phyloP scores from a whole-genome alignment of 1,139 yeast species.

The Suhomyces taliae region DNA sequence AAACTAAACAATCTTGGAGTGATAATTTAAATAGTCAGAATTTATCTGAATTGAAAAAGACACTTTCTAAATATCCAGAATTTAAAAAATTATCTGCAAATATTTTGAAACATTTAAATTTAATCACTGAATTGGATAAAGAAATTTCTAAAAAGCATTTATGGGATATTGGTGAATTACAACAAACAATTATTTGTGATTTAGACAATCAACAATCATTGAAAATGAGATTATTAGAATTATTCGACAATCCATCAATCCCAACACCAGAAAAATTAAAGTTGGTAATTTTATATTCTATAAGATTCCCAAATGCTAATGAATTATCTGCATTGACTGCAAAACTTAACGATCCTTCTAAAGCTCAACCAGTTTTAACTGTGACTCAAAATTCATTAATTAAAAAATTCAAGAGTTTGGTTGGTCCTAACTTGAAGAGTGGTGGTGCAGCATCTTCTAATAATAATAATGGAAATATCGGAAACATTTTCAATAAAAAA shows the following conservation, averaged over 20 bases:
- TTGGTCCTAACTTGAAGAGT: slow-evolving; percentile 7
- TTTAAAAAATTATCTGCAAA: slow-evolving; percentile 83
- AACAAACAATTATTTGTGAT: slow-evolving; percentile 78
- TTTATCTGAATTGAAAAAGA: slow-evolving; percentile 83
- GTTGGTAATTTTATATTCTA: slow-evolving; percentile 68
- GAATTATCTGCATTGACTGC: slow-evolving; percentile 26
- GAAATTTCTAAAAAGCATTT: slow-evolving; percentile 60
- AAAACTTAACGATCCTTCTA: slow-evolving; percentile 30
- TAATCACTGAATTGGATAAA: slow-evolving; percentile 81
- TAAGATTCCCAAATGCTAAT: slow-evolving; percentile 50
- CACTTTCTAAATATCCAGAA: slow-evolving; percentile 91
- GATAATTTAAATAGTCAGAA: slow-evolving; percentile 62
- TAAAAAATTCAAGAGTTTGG: slow-evolving; percentile 28
- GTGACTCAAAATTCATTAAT: slow-evolving; percentile 34
- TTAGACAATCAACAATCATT: slow-evolving; percentile 36
- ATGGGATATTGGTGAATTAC: slow-evolving; percentile 87
- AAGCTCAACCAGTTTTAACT: slow-evolving; percentile 34
- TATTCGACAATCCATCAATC: slow-evolving; percentile 26
- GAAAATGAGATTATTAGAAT: slow-evolving; percentile 25
- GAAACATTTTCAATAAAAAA: slow-evolving; percentile 27
- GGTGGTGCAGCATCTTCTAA: neutral
- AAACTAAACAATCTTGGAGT: slow-evolving; percentile 68
- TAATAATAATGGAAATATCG: slow-evolving; percentile 21
- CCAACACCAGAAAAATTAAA: slow-evolving; percentile 38
- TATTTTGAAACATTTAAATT: slow-evolving; percentile 89